These are phyloP conservation scores for Nicotiana paniculata DNA, from an alignment of 257 asterid species.

Conservation along the genomic window DNA sequence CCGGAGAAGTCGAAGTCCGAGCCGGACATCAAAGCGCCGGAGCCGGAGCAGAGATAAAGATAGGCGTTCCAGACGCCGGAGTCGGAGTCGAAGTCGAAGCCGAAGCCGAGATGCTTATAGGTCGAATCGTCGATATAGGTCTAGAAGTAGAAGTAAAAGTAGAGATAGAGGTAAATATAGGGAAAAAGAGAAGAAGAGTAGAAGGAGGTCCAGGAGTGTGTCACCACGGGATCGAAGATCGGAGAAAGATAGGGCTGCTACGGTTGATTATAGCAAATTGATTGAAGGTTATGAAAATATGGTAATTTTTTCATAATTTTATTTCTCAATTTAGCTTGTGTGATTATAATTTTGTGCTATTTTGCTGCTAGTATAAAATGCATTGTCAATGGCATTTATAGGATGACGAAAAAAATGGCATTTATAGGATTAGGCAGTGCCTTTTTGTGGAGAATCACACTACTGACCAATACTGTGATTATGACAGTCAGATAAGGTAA, in stretches of 20 bases:
- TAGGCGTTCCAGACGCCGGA: constrained; percentile 16
- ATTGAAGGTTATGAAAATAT: constrained; percentile 65
- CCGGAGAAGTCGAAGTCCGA: constrained; percentile 2
- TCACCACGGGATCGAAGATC: constrained; percentile 7
- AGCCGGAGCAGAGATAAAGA: constrained; percentile 30
- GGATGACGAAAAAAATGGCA: background rate
- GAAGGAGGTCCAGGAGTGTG: constrained; percentile 22
- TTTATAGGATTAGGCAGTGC: background rate
- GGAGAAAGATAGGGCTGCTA: constrained; percentile 14
- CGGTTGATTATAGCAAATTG: constrained; percentile 44
- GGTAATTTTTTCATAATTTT: constrained; percentile 37
- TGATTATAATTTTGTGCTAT: background rate
- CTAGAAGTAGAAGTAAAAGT: constrained; percentile 33
- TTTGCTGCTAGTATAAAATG: background rate
- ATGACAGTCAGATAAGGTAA: background rate
- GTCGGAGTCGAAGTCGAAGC: constrained; percentile 34
- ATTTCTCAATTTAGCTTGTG: background rate
- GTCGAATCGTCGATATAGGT: constrained; percentile 23
- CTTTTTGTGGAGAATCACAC: background rate
- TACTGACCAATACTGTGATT: background rate
- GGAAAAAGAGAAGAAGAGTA: constrained; percentile 30
- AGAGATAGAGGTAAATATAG: constrained; percentile 36
- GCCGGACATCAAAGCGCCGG: background rate
- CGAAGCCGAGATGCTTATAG: constrained; percentile 25
- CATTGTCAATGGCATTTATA: background rate